Base-by-base conservation (phyloP, 768 basidiomycete genomes). In the Boletus eberwhitei region DNA sequence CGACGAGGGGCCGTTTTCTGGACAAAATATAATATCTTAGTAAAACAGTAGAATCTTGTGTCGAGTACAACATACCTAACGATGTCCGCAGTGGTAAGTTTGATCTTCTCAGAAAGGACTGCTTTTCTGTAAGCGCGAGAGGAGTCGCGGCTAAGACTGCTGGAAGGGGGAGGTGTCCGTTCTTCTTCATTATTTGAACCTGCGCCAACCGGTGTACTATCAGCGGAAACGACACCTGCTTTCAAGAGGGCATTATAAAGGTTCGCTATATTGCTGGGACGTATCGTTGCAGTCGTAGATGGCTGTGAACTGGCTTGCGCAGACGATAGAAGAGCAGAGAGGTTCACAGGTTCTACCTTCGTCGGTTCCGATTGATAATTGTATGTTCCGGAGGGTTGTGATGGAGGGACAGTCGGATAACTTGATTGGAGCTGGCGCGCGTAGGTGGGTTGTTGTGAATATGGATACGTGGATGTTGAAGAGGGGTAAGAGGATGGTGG, bases 191-290 rank as follows among this genome's bases (percentile, higher is more conserved):
- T 59, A 46, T 36, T 62, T 1, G 76, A 68, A 52, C 79, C 78
- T 22, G 80, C 77, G 35, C 80, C 79, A 26, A 72, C 65, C 7
- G 85, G 79, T 19, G 83, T 82, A 36, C 74, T 75, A 41, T 74
- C 77, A 38, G 78, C 73, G 24, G 84, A 77, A 22, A 91, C 82
- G 9, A 91, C 80, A 53, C 91, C 91, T n/a, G 90, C 87, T 70
- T 87, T 90, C 50, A 90, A 66, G 24, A 93, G 77, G 3, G 85
- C 83, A 40, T 82, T 83, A 55, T 85, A 79, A 35, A 91, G 74
- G 64, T 77, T 80, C 32, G 80, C 67, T 54, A 89, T 82, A 61
- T 78, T 78, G 60, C 48, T 65, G 2, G 67, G 50, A 21, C 71
- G 59, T 4, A 61, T 32, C 4, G 65, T 48, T 2, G 70, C 48